A percentile compares a stretch with the other conserved stretches of the same genome.
Evolutionary conservation across 257 asterid species (phyloP).

Genomic region (Petunia secreta): DNA sequence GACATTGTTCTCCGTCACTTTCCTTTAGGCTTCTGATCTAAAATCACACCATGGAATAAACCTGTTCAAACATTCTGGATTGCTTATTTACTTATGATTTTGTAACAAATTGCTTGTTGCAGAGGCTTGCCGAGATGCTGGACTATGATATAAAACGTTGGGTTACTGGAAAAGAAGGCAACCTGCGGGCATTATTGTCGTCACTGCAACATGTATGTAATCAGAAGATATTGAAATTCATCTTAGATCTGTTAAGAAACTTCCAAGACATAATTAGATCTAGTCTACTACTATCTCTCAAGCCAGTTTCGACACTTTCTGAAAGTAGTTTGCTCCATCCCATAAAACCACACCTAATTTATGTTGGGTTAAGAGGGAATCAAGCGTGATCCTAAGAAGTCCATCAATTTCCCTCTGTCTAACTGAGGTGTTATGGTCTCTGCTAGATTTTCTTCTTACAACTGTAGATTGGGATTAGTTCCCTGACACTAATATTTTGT

Average conservation of each 20-base stretch:
- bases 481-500: not conserved
- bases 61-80: slow-evolving; percentile 7
- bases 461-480: slow-evolving; percentile 2
- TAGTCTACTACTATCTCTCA: slow-evolving; percentile 1
- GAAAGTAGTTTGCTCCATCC: not conserved
- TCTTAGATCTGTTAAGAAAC: not conserved
- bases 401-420: not conserved
- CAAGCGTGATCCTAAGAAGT: not conserved
- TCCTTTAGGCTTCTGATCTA: not conserved
- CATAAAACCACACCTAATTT: not conserved
- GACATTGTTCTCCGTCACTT: not conserved
- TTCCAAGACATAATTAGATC: not conserved
- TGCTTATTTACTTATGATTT: not conserved
- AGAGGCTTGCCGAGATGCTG: slow-evolving; percentile 76
- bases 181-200: slow-evolving; percentile 86
- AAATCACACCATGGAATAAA: not conserved
- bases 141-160: slow-evolving; percentile 74
- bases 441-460: slow-evolving; percentile 8
- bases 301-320: slow-evolving; percentile 8
- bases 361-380: slow-evolving; percentile 10
- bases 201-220: slow-evolving; percentile 70
- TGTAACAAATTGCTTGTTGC: slow-evolving; percentile 37
- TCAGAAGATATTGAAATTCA: slow-evolving; percentile 14
- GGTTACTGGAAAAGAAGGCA: slow-evolving; percentile 95
- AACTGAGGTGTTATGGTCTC: not conserved